Base-by-base conservation (phyloP, 2,329 filamentous ascomycete genomes). In the Colletotrichum spinosum region DNA sequence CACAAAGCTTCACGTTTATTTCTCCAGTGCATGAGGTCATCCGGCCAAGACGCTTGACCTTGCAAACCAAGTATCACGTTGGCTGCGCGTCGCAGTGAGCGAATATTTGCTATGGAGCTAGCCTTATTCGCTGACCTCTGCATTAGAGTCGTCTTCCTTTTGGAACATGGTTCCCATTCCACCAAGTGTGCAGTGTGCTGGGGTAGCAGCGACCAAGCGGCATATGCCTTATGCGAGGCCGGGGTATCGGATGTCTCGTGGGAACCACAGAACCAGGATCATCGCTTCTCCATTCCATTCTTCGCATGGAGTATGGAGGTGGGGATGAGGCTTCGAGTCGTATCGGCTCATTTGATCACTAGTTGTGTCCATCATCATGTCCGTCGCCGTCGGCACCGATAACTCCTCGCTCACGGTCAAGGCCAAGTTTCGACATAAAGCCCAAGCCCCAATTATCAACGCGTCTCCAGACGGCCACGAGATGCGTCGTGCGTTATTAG, bases 281-380 rank as follows among this genome's bases (percentile, higher is more conserved):
- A n/a, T 37, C 50, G 37, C 50, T 35, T n/a, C 15, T 38, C 38
- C 9, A 11, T 15, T 38, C 33, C 49, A n/a, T 51, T 35, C 46
- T 49, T 35, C 49, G 34, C 15, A 51, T 51, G 37, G 15, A 35
- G 37, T 51, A n/a, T 35, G 49, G 35, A 10, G 35, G 53, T 55
- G 53, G 53, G 15, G 6, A 9, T 13, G 3, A n/a, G 25, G 11
- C 37, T 48, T 56, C 33, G 45, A 57, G 12, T 57, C 45, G 17
- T 57, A n/a, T 57, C 45, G 35, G 35, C 50, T 57, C 54, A 49
- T 57, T 57, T 57, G 35, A n/a, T 15, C 37, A 15, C n/a, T 39
- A 57, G 35, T 57, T 15, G 49, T 10, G 55, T 57, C 55, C 46
- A 57, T 57, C 55, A 34, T 49, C 17, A 57, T 57, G 55, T 57